These are phyloP conservation scores for Fonticula alba DNA, from an alignment of 78 protist species.

Conservation along the genomic window DNA sequence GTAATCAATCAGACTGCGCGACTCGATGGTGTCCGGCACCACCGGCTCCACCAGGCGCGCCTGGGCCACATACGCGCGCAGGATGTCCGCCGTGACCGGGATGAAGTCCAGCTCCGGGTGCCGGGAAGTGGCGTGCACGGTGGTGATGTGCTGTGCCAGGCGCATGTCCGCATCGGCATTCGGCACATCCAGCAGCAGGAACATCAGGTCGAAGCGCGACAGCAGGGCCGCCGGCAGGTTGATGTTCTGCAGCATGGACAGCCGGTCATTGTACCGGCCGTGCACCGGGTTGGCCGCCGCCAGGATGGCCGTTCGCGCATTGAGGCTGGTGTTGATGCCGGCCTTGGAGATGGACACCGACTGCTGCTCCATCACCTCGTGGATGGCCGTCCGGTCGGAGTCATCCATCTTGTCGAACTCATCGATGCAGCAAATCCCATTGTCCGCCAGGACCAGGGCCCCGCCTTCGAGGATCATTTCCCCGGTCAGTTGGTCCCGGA, in stretches of 20 bases:
- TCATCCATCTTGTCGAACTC: slow-evolving; percentile 96
- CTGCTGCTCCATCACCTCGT: slow-evolving; percentile 99
- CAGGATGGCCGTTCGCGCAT: slow-evolving; percentile 87
- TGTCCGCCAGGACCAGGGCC: slow-evolving; percentile 95
- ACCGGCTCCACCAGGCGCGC: slow-evolving; percentile 32
- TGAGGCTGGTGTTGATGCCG: slow-evolving; percentile 63
- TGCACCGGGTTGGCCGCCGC: slow-evolving; percentile 91
- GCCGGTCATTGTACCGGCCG: slow-evolving; percentile 70
- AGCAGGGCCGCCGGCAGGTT: slow-evolving; percentile 91
- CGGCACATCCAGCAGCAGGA: slow-evolving; percentile 76
- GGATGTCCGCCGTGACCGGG: not conserved
- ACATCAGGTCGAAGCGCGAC: slow-evolving; percentile 64
- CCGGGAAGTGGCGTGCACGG: slow-evolving; percentile 56
- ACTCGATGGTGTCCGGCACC: slow-evolving; percentile 39
- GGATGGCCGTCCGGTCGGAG: slow-evolving; percentile 89
- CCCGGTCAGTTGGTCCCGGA: slow-evolving; percentile 60
- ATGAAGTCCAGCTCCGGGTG: slow-evolving; percentile 28
- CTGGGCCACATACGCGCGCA: slow-evolving; percentile 35
- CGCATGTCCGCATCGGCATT: slow-evolving; percentile 38
- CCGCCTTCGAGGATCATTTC: slow-evolving; percentile 93
- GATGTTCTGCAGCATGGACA: slow-evolving; percentile 58
- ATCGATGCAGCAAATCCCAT: slow-evolving; percentile 97
- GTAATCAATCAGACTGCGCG: slow-evolving; percentile 30
- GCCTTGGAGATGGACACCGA: slow-evolving; percentile 95
- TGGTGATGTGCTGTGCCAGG: slow-evolving; percentile 81